phyloP scores from a whole-genome alignment of 352 stramenopile species.

The Phytophthora vignae region DNA sequence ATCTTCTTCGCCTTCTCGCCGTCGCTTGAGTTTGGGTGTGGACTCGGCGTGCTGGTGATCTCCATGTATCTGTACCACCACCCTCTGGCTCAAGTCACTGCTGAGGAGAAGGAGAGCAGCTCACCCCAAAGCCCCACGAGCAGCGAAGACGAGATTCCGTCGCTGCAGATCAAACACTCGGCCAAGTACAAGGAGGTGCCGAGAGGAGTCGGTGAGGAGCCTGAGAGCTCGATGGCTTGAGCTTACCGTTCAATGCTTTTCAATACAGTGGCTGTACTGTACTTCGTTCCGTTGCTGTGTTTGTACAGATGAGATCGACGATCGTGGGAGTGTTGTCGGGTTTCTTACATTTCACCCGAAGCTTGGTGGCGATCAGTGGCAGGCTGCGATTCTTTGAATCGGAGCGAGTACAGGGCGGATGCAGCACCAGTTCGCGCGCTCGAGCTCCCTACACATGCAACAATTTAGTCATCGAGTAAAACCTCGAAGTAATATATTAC shows the following conservation, averaged over 20 bases:
- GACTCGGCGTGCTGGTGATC: slow-evolving; percentile 75
- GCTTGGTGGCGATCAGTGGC: not conserved
- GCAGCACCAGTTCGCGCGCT: no score
- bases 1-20: slow-evolving; percentile 86
- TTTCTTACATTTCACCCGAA: not conserved
- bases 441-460: not conserved
- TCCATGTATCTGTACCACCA: slow-evolving; percentile 92
- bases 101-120: not conserved
- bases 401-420: no score
- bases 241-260: not conserved
- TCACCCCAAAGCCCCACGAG: slow-evolving; percentile 20
- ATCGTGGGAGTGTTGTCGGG: not conserved
- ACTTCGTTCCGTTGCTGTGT: not conserved
- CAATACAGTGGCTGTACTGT: not conserved
- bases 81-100: slow-evolving; percentile 34
- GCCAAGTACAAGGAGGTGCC: slow-evolving; percentile 28
- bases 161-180: slow-evolving; percentile 15
- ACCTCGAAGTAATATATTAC: not conserved
- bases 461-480: not conserved
- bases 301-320: not conserved
- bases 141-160: slow-evolving; percentile 25
- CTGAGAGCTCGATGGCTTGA: slow-evolving; percentile 5
- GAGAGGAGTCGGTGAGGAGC: not conserved
- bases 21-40: slow-evolving; percentile 85
- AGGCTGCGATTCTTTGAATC: no score